Conservation (phyloP, 768 basidiomycete species). For the Suillus discolor region DNA sequence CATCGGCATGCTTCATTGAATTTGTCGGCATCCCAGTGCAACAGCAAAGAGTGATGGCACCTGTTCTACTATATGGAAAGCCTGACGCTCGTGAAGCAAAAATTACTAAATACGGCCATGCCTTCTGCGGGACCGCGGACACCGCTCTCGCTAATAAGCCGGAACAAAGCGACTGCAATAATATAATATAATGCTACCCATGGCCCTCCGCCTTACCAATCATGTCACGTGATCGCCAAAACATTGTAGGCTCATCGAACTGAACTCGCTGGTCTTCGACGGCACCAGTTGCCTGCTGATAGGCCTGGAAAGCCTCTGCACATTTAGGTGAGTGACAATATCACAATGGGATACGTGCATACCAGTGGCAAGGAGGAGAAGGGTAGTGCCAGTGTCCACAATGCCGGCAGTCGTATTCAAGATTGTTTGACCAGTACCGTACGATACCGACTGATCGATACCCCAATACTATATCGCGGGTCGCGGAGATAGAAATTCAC, state of each 20-base stretch:
- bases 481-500: constrained; percentile 4
- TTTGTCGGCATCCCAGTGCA: too few relatives aligned
- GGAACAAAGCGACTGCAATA: too few relatives aligned
- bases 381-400: constrained; percentile 51
- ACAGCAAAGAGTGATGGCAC: too few relatives aligned
- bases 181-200: too few relatives aligned
- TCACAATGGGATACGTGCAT: background rate
- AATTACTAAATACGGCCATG: too few relatives aligned
- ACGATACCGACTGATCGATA: constrained; percentile 37
- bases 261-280: constrained; percentile 46
- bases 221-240: too few relatives aligned
- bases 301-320: constrained; percentile 57
- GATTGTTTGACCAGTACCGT: constrained; percentile 33
- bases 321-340: constrained; percentile 4
- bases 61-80: too few relatives aligned
- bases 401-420: constrained; percentile 40
- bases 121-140: too few relatives aligned
- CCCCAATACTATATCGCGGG: constrained; percentile 42
- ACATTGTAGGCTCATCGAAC: background rate
- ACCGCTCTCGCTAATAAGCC: too few relatives aligned
- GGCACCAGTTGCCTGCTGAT: constrained; percentile 56
- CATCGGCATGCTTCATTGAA: too few relatives aligned
- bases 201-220: too few relatives aligned
- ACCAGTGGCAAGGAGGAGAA: constrained; percentile 49
- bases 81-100: too few relatives aligned